Evolutionary conservation across 1,284 basidiomycete genomes (phyloP), one percentile per base, ranked within the genome.

Genomic region (Boletellus deceptivus): DNA sequence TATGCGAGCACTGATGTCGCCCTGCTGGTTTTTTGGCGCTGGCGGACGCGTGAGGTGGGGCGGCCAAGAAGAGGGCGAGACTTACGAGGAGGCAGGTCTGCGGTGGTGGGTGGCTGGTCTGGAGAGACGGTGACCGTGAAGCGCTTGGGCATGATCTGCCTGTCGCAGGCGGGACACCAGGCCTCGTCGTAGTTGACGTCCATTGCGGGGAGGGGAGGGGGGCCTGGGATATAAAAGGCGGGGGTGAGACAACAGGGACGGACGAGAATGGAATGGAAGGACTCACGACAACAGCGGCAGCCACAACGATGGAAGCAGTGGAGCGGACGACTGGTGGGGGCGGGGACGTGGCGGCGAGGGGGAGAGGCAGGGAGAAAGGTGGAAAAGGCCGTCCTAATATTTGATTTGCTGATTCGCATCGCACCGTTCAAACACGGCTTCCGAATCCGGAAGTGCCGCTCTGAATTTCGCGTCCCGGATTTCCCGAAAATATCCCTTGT

Each of bases 101-200:
- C 63, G 3, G 61, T 49, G n/a, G 70, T 55, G 20, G 72, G 54
- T 62, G 56, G 53, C 8, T 55, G 60, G 35, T 53, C 49, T 22
- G 52, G 37, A 7, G 51, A 50, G 59, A 67, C 17, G 39, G 78
- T 70, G 52, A 86, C 76, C 18, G 73, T 74, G 55, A 72, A 73
- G 57, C 84, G 82, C 62, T 85, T 86, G 24, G 87, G 87, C 22
- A 80, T 71, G 56, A 89, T 89, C 56, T 83, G 81, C 59, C 79
- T 74, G 59, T 82, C 77, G 72, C 87, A 89, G 60, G 79, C 79
- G 45, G 84, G 84, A 75, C 87, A 89, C 83, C 84, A 89, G 47
- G 77, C 73, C 54, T 82, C 75, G 71, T 86, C 73, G 69, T 75
- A 77, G 59, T 82, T 76, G 70, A 80, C 76, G 58, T 73, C 73